Evolutionary conservation across 306 rosid genomes (phyloP), one percentile per base, ranked within the genome.

Genomic region (Citrullus mucosospermus): DNA sequence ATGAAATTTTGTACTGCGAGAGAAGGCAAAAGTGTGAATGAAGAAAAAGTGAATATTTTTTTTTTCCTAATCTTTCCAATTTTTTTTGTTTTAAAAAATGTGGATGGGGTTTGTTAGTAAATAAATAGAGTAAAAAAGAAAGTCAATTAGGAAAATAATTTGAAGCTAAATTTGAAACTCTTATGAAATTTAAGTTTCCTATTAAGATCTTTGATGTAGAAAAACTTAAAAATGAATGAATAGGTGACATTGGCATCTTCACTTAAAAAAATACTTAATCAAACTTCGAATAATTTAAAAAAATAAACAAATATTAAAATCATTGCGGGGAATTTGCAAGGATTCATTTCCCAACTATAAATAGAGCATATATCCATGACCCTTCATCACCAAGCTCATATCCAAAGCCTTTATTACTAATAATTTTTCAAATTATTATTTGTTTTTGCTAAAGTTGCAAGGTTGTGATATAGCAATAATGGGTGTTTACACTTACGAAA

Each of bases 401-500:
- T 25, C 65, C 65, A 59, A 59, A 22, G 34, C 65, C 65, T 59
- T 59, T 57, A 57, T 59, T 20, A 22, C 13, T 14, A 58, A 25
- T 22, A 59, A 22, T 58, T 58, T 12, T 57, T 34, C 36, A 32
- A 32, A 32, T 32, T 32, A 32, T 32, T 32, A 2, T 32, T 32
- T 22, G 0, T 3, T 59, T 60, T 60, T 28, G 67, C 67, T 60
- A 60, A 59, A 60, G 3, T 60, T 32, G 34, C 44, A 0, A 2
- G 5, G 5, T 6, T 63, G 70, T 63, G 44, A 34, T 8, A 59
- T 17, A 39, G 77, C 18, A 63, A 85, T 86, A 63, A 85, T 86
- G 91, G 91, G 90, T 57, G 83, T 85, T 6, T 77, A 76, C 79
- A 82, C 78, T 4, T 74, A 76, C 20, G 85, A 85, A 32, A 14